Percentiles rank a stretch among this genome's conserved stretches.
Evolutionary conservation across 371 early-diverging fungal genomes (phyloP).

Genomic region (Zychaea mexicana): DNA sequence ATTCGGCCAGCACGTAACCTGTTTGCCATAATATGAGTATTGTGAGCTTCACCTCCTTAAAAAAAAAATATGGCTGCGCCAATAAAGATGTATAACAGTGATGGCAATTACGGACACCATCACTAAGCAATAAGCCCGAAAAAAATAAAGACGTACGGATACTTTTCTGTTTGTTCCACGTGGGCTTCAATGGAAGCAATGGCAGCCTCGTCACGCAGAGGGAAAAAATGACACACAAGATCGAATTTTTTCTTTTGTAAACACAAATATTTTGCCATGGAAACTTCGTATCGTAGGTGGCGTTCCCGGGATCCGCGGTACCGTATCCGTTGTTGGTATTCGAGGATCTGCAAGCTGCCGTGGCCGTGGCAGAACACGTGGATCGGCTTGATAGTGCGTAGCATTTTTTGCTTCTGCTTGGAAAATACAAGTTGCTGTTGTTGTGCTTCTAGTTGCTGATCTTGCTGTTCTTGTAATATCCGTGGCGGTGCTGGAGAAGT

Average conservation of each 20-base stretch:
- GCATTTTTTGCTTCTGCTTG: not conserved
- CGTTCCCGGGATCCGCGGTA: constrained; percentile 28
- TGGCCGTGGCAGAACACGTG: constrained; percentile 26
- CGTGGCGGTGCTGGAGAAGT: not conserved
- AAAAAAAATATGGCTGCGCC: too few species aligned
- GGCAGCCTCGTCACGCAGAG: constrained; percentile 14
- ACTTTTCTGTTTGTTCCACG: constrained; percentile 31
- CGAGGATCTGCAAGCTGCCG: constrained; percentile 25
- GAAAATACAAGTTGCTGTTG: not conserved
- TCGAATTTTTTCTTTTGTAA: constrained; percentile 19
- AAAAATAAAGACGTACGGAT: constrained; percentile 27
- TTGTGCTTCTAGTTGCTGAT: not conserved
- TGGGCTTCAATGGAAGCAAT: constrained; percentile 18
- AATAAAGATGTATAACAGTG: too few species aligned
- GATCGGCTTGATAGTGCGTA: constrained; percentile 13
- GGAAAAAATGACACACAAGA: constrained; percentile 20
- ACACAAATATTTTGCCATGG: constrained; percentile 28
- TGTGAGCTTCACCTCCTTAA: too few species aligned
- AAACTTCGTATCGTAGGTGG: constrained; percentile 26
- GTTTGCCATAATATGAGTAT: not conserved
- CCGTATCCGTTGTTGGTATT: constrained; percentile 21
- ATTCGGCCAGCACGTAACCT: constrained; percentile 8
- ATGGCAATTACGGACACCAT: too few species aligned
- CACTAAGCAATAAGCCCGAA: too few species aligned
- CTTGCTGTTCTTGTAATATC: not conserved